phyloP scores from a whole-genome alignment of 345 rosid species.

The Hibiscus syriacus region DNA sequence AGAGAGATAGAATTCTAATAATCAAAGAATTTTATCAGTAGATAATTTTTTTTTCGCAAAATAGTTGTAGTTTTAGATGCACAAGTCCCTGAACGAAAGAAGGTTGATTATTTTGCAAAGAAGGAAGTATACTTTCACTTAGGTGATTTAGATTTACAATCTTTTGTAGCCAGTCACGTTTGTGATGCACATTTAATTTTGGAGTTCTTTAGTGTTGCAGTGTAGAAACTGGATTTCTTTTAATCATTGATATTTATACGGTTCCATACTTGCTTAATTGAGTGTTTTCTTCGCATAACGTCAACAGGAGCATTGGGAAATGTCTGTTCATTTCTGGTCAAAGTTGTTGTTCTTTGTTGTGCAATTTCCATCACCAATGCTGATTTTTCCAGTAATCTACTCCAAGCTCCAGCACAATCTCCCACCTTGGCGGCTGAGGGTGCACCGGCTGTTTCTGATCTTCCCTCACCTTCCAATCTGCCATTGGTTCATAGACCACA shows the following conservation, averaged over 20 bases:
- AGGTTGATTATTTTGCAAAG: background rate
- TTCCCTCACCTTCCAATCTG: slow-evolving; percentile 20
- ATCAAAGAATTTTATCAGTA: background rate
- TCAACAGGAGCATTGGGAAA: slow-evolving; percentile 38
- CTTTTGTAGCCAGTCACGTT: background rate
- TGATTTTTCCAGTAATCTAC: slow-evolving; percentile 18
- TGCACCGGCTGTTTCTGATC: slow-evolving; percentile 36
- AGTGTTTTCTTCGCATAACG: background rate
- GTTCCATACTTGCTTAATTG: slow-evolving; percentile 2
- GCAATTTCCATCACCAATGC: slow-evolving; percentile 29
- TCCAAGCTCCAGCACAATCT: slow-evolving; percentile 29
- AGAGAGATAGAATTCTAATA: background rate
- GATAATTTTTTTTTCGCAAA: background rate
- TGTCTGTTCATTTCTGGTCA: slow-evolving; percentile 24
- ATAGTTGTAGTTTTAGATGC: background rate
- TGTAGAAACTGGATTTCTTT: slow-evolving; percentile 6
- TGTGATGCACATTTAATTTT: background rate
- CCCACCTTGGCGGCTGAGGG: slow-evolving; percentile 16
- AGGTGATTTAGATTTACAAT: background rate
- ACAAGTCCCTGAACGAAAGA: background rate
- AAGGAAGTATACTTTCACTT: background rate
- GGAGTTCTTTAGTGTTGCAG: background rate
- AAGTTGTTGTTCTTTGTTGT: slow-evolving; percentile 7
- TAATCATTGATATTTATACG: background rate
- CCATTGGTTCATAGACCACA: slow-evolving; percentile 33